Evolutionary conservation across 23 red algal species (phyloP).

Genomic region (Agarophyton chilense): DNA sequence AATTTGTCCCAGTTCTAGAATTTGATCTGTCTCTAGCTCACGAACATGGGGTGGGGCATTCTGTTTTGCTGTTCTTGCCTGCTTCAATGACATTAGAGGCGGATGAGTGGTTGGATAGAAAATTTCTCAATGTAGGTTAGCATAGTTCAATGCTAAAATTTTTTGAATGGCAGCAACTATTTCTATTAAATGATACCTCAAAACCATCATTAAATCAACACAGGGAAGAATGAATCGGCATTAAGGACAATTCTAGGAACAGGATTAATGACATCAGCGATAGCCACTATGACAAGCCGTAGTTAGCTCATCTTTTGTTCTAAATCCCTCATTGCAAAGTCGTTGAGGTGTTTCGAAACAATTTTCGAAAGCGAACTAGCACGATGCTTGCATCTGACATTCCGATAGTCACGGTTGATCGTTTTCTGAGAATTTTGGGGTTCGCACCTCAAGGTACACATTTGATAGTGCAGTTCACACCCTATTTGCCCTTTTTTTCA

Average conservation of each 20-base stretch:
- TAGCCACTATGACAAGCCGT: slow-evolving; percentile 35
- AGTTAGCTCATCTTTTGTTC: slow-evolving; percentile 29
- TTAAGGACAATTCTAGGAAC: slow-evolving; percentile 13
- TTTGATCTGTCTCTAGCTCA: background rate
- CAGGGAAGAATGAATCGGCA: background rate
- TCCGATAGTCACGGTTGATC: slow-evolving; percentile 64
- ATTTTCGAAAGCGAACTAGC: slow-evolving; percentile 36
- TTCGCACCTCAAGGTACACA: slow-evolving; percentile 66
- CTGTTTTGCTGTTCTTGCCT: background rate
- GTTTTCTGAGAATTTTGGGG: background rate
- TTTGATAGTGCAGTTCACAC: slow-evolving; percentile 64
- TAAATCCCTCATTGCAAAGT: slow-evolving; percentile 28
- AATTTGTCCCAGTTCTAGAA: background rate
- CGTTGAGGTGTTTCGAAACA: slow-evolving; percentile 55
- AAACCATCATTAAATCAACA: slow-evolving; percentile 58
- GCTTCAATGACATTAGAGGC: background rate
- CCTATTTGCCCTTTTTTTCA: slow-evolving; percentile 61
- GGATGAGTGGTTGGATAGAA: background rate
- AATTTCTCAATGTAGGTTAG: background rate
- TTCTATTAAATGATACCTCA: slow-evolving; percentile 47
- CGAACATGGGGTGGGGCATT: background rate
- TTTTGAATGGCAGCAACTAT: slow-evolving; percentile 1
- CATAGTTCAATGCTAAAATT: slow-evolving; percentile 22
- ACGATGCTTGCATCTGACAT: slow-evolving; percentile 58
- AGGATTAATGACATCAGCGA: slow-evolving; percentile 6